Percentiles rank a stretch among this genome's conserved stretches.
phyloP scores from a whole-genome alignment of 31 red algal genomes.

The Odonthalia washingtoniensis region DNA sequence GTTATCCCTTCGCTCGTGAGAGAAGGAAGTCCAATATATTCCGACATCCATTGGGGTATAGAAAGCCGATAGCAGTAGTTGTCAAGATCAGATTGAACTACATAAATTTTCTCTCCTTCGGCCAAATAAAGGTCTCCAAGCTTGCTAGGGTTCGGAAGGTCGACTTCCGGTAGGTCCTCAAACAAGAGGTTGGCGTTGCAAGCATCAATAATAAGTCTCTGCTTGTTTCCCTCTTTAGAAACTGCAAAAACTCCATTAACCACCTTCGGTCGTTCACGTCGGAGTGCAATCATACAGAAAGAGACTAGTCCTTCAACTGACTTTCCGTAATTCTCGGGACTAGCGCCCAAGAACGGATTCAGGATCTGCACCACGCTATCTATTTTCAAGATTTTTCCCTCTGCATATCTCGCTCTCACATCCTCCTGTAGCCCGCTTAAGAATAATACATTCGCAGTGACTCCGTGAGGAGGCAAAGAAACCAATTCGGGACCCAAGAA shows the following conservation, averaged over 20 bases:
- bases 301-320: not conserved
- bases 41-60: not conserved
- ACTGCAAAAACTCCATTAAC: slow-evolving; percentile 3
- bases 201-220: not conserved
- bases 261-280: not conserved
- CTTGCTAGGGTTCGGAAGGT: not conserved
- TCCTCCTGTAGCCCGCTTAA: no score
- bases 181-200: not conserved
- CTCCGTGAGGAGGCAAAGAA: no score
- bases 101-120: not conserved
- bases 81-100: not conserved
- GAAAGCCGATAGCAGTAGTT: not conserved
- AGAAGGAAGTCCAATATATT: not conserved
- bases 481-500: no score
- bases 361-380: no score
- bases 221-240: not conserved
- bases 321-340: not conserved
- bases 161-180: not conserved
- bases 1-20: not conserved
- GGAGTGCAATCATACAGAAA: not conserved
- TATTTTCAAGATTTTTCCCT: no score
- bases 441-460: no score
- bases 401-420: no score
- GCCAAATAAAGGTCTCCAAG: not conserved
- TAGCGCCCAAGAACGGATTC: not conserved